These are phyloP conservation scores for Tritrichomonas foetus DNA, from an alignment of 208 protist genomes.

Conservation along the genomic window DNA sequence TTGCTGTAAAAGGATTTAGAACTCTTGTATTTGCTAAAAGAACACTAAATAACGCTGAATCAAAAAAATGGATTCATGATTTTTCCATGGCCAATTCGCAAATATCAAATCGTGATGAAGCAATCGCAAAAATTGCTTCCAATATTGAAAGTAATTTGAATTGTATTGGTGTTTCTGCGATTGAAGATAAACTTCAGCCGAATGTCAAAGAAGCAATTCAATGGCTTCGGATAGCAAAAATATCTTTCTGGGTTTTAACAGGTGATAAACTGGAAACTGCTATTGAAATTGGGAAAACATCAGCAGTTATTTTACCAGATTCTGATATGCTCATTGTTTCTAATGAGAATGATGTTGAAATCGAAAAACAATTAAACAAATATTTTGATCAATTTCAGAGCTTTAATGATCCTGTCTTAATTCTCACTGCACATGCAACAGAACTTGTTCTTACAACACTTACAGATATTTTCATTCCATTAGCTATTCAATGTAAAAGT, in stretches of 20 bases:
- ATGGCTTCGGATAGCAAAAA: constrained; percentile 60
- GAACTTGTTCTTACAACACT: not conserved
- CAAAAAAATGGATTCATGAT: not conserved
- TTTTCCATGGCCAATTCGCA: not conserved
- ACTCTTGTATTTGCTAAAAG: not conserved
- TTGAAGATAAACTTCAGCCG: constrained; percentile 79
- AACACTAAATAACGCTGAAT: not conserved
- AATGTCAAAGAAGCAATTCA: constrained; percentile 68
- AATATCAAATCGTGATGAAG: not conserved
- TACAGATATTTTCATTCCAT: constrained; percentile 46
- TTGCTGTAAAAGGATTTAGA: not conserved
- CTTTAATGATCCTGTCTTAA: not conserved
- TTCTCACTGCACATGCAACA: not conserved
- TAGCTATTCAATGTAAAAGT: constrained; percentile 64
- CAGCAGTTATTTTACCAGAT: constrained; percentile 44
- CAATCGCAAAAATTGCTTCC: not conserved
- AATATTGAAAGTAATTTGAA: constrained; percentile 40
- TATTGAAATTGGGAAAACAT: constrained; percentile 51
- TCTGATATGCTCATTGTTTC: not conserved
- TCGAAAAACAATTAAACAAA: not conserved
- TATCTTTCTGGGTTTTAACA: constrained; percentile 92
- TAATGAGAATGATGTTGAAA: not conserved
- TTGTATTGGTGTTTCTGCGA: constrained; percentile 45
- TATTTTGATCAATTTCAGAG: not conserved
- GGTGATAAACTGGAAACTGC: constrained; percentile 84